Evolutionary conservation across 2,329 filamentous ascomycete genomes (phyloP).

Genomic region (Phialemoniopsis sp.): DNA sequence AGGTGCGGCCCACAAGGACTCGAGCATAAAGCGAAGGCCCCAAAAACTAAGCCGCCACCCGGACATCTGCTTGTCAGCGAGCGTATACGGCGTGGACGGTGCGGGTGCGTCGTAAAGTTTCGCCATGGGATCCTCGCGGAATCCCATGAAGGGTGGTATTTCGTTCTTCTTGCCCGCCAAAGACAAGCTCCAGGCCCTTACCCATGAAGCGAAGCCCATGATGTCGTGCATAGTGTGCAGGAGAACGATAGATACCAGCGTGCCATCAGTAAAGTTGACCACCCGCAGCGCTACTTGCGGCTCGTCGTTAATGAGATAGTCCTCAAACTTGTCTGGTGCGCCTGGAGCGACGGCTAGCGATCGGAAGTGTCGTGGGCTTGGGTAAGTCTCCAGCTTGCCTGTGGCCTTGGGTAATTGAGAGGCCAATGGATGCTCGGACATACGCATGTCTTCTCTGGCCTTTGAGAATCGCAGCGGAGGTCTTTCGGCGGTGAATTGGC

Average conservation of each 20-base stretch:
- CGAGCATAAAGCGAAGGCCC: conserved; percentile 23
- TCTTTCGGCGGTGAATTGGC: conserved; percentile 19
- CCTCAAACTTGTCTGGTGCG: conserved; percentile 19
- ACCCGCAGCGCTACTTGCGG: conserved; percentile 44
- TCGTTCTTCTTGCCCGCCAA: conserved; percentile 35
- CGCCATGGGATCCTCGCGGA: conserved; percentile 27
- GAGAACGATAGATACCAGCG: conserved; percentile 39
- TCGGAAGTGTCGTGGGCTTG: too few species aligned
- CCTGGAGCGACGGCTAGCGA: too few species aligned
- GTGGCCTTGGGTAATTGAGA: conserved; percentile 26
- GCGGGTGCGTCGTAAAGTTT: too few species aligned
- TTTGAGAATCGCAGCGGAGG: conserved; percentile 37
- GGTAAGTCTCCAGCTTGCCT: too few species aligned
- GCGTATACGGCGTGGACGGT: too few species aligned
- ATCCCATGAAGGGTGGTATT: conserved; percentile 27
- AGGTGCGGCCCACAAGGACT: conserved; percentile 18
- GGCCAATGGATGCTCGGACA: conserved; percentile 35
- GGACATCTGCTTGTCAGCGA: conserved; percentile 14
- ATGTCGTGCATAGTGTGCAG: conserved; percentile 44
- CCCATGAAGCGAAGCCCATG: conserved; percentile 33
- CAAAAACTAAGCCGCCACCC: conserved; percentile 3
- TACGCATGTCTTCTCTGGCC: conserved; percentile 22
- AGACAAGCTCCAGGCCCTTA: conserved; percentile 40
- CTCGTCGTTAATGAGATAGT: conserved; percentile 33
- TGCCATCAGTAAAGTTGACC: conserved; percentile 43